Base-by-base conservation (phyloP, 1,284 basidiomycete species). In the Apiotrichum domesticum region DNA sequence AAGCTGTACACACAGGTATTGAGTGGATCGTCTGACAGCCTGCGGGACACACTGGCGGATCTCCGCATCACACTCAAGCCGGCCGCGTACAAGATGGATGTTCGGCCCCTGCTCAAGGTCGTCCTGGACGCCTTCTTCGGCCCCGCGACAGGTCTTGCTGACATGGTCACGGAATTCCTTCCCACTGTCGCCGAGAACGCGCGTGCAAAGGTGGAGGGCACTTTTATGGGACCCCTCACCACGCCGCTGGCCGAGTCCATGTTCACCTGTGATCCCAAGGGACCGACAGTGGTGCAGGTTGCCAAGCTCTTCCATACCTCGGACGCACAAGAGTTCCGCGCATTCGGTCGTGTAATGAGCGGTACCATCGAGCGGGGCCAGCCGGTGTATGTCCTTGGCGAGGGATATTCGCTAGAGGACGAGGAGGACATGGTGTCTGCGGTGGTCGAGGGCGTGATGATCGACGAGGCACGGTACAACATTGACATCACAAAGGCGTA, bases 71-170 rank as follows among this genome's bases (percentile, higher is more conserved):
- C 84, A 49, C 80, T 99, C 64, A 96, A 95, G 77, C 88, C 92
- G 0, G 82, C 93, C 42, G 90, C 90, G 82, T 98, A 87, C 82
- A 98, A 98, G 80, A 95, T 98, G 87, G 96, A 98, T 72, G 93
- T 95, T 7, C 81, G 94, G 54, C 95, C 96, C 3, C 78, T 99
- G 57, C 80, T 99, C 62, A 95, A 96, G 79, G 89, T 90, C 46
- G 87, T 98, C 4, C 79, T 97, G 62, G 88, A 89, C 67, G 91
- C 97, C 67, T 99, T 99, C 81, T 98, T 99, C 69, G 95, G 96
- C 3, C 84, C 86, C 11, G 80, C 90, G 2, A 86, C 84, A 0
- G 95, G 95, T 0, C 79, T 99, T 58, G 85, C 96, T 37, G 96
- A 98, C 76, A 85, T 98, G 80, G 86, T 98, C 62, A 85, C 86